Conservation (phyloP, 2,329 filamentous ascomycete genomes). For the Thielaviopsis musarum region DNA sequence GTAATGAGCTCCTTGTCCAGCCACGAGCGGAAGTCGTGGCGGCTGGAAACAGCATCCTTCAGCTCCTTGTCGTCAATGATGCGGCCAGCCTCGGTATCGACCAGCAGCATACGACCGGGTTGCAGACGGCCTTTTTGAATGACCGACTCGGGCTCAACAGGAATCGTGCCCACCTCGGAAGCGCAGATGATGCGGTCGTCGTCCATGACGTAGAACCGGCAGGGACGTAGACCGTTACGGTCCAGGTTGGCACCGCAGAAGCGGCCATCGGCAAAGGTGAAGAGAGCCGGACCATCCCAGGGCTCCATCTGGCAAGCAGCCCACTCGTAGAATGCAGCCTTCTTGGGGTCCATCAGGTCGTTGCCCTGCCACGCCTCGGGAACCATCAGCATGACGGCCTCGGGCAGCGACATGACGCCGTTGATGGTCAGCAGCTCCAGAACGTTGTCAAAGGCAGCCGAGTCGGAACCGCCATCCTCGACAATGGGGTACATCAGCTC, state of each 20-base stretch:
- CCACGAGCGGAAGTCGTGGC: constrained; percentile 80
- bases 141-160: constrained; percentile 75
- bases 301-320: constrained; percentile 98
- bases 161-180: constrained; percentile 87
- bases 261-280: constrained; percentile 90
- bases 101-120: constrained; percentile 88
- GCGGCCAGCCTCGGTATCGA: constrained; percentile 74
- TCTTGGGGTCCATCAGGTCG: constrained; percentile 76
- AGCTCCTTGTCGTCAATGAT: constrained; percentile 91
- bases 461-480: constrained; percentile 92
- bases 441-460: constrained; percentile 93
- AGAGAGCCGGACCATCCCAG: constrained; percentile 91
- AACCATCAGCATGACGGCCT: constrained; percentile 97
- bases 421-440: constrained; percentile 89
- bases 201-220: constrained; percentile 91
- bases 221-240: constrained; percentile 85
- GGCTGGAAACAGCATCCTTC: constrained; percentile 72
- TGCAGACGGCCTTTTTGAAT: constrained; percentile 87
- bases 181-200: constrained; percentile 96
- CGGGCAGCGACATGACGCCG: constrained; percentile 82
- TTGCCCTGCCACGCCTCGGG: constrained; percentile 97
- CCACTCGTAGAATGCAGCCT: constrained; percentile 97
- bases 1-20: constrained; percentile 72
- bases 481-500: constrained; percentile 86
- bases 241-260: constrained; percentile 96